A percentile compares a stretch with the other conserved stretches of the same genome.
phyloP scores from a whole-genome alignment of 2,329 filamentous ascomycete species.

The Aspergillus viridinutans region DNA sequence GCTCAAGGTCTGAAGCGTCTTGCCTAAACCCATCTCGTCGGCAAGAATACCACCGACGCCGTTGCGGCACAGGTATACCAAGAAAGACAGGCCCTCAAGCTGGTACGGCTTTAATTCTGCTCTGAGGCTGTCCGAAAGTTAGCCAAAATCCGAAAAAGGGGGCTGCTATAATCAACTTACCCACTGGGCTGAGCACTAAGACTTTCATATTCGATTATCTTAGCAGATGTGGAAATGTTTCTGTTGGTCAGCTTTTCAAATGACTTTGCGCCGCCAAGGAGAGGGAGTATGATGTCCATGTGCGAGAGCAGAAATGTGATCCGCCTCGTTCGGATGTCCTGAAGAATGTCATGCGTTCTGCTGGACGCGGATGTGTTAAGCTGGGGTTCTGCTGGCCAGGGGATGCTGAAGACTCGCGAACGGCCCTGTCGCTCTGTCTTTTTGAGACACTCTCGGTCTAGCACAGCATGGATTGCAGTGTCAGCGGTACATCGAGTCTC shows the following conservation, averaged over 20 bases:
- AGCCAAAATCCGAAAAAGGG: not conserved
- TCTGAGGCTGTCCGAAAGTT: constrained; percentile 35
- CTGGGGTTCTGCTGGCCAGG: not conserved
- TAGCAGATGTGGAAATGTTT: not conserved
- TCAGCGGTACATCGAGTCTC: not conserved
- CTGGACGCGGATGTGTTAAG: not conserved
- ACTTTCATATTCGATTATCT: not conserved
- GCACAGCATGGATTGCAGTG: not conserved
- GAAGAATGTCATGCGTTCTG: not conserved
- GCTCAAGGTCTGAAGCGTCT: constrained; percentile 27
- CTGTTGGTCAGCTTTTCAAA: not conserved
- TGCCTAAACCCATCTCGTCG: constrained; percentile 31
- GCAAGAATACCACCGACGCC: constrained; percentile 23
- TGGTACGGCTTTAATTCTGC: constrained; percentile 53
- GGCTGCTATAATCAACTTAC: not conserved
- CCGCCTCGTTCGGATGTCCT: not conserved
- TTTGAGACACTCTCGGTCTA: not conserved
- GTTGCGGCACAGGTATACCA: constrained; percentile 36
- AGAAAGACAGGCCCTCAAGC: constrained; percentile 48
- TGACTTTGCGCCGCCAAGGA: not conserved
- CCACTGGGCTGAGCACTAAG: not conserved
- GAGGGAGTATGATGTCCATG: not conserved
- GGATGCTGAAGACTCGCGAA: not conserved
- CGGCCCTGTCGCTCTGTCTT: not conserved
- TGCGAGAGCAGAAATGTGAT: constrained; percentile 2